Base-by-base conservation (phyloP, 106 monocot genomes). In the Platanthera zijinensis region DNA sequence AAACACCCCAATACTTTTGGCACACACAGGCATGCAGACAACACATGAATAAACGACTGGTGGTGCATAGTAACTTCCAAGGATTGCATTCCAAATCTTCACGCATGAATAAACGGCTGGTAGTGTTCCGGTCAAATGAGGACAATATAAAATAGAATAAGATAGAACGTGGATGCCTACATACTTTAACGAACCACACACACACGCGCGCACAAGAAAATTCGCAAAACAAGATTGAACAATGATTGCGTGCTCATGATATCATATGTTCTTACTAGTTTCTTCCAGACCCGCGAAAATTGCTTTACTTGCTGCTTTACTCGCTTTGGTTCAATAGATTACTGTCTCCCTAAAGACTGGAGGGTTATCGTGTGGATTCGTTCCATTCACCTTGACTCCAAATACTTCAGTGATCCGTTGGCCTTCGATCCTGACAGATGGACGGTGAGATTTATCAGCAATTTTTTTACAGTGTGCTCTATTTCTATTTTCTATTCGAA, bases 341-440 rank as follows among this genome's bases (percentile, higher is more conserved):
- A 78, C 74, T 81, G 56, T 19, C 46, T 85, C 32, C 85, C 85
- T 6, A 75, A 79, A 48, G 32, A 82, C 51, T 85, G 85, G 85
- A 81, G 76, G 78, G 85, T 78, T 46, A 11, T 82, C 11, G 78
- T 85, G 46, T 85, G 85, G 85, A 77, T 82, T 52, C 77, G 81
- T 19, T 62, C 78, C 21, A 47, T 81, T 68, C 85, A 85, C 62
- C 48, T 81, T 3, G 85, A 85, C 61, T 48, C 81, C 21, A 70
- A 18, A 75, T 81, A 81, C 70, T 85, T 69, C 46, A 59, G 12
- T 9, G 75, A 85, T 70, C 85, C 85, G 10, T 78, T 85, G 59
- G 71, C 59, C 47, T 85, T 85, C 78, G 75, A 85, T 70, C 81
- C 85, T 25, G 77, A 85, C 63, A 57, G 85, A 81, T 85, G 81